Evolutionary conservation across 2,329 filamentous ascomycete genomes (phyloP), one percentile per base, ranked within the genome.

Genomic region (Hymenoscyphus repandus): DNA sequence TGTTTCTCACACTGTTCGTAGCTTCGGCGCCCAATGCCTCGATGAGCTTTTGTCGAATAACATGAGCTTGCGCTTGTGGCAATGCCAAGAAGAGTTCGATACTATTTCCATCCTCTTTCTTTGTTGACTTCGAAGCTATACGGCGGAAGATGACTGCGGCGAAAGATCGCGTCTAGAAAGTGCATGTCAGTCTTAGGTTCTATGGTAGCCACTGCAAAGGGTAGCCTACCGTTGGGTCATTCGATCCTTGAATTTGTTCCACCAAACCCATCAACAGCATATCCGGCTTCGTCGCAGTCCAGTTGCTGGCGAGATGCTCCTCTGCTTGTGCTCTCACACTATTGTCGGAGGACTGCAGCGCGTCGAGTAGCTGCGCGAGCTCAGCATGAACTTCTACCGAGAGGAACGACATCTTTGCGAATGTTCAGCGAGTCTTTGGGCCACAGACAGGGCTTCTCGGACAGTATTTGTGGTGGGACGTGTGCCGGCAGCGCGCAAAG

Each of bases 91-190:
- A 97, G 52, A 95, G 79, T 69, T 99, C 93, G 58, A 85, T 80
- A 52, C 80, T 85, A 50, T 88, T 83, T 56, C 82, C 83, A 20
- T 81, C 78, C 4, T 79, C 76, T 56, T 82, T 80, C 74, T 96
- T 96, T 62, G 86, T 82, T 43, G 87, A 86, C 70, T 95, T 96
- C 52, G 88, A 91, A 43, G 93, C 83, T 72, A 97, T 95, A 66
- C 91, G 85, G 64, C 93, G 85, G 73, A 99, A 97, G 58, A 99
- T 85, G 41, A 99, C 90, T 49, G 93, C 88, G 48, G 90, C 84
- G 68, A 96, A 99, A 13, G 91, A 89, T 64, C 93, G 88, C 54
- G 85, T 86, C 91, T 96, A 64, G 36, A 13, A 37, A 17, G 31
- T 13, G 37, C 17, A 41, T 47, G 49, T 20, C 9, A 12, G 12